Base-by-base conservation (phyloP, 2,329 filamentous ascomycete genomes). In the Aspergillus sp. region DNA sequence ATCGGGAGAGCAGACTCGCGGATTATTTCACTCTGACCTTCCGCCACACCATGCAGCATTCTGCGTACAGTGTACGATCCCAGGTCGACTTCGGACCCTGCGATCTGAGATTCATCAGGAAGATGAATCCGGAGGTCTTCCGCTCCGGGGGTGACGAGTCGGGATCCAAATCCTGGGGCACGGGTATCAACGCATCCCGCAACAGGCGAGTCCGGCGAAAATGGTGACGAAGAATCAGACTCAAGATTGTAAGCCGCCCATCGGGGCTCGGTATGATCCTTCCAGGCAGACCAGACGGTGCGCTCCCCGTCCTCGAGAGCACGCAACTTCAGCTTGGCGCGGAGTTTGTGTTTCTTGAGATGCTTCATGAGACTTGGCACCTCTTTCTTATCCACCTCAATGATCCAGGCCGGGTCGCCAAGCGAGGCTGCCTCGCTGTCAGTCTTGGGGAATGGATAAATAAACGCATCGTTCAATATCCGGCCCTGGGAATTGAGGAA, bases 401-500 rank as follows among this genome's bases (percentile, higher is more conserved):
- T 76, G 46, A 95, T 67, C 73, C 86, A 91, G 28, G 75, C 69
- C 5, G 59, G 59, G 44, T 57, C 67, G 36, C 49, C 56, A 8
- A 41, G 39, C 5, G 46, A 39, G 27, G 37, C 34, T 26, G 49
- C 50, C 30, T 47, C 51, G 38, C 48, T 55, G 13, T 56, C 43
- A 41, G 57, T 44, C 59, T 37, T 68, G 59, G 50, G 79, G 70
- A 65, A 52, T 0, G 83, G 85, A 72, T 95, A 96, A 38, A 98
- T 75, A 66, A 97, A 95, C 41, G 90, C 86, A 69, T 98, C 93
- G 70, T 91, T 81, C 35, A 96, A 72, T 7, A 98, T 78, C 45
- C 90, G 81, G 34, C 93, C 93, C 47, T 82, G 81, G 6, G 91
- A 88, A 53, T 86, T 95, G 34, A 98, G 75, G 59, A 98, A 95